Evolutionary conservation across 2,329 filamentous ascomycete species (phyloP).

Genomic region (Calonectria pauciramosa): DNA sequence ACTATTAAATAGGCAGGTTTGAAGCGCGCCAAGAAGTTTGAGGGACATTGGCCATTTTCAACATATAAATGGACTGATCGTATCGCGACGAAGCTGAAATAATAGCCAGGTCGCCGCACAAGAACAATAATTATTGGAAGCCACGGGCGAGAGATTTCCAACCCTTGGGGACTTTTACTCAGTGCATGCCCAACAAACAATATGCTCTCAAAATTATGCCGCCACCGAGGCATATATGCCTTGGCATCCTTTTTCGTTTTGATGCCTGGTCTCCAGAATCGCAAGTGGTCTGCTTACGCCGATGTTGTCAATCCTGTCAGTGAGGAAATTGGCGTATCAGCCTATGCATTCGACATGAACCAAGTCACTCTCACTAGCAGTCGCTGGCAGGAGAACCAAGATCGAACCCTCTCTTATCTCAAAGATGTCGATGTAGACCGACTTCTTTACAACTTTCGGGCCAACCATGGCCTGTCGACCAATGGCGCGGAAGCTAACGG

Average conservation of each 20-base stretch:
- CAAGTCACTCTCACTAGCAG: conserved; percentile 25
- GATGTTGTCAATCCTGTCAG: not conserved
- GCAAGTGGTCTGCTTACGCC: not conserved
- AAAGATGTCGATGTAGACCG: conserved; percentile 60
- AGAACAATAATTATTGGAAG: not conserved
- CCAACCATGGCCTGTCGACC: conserved; percentile 61
- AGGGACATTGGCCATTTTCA: not conserved
- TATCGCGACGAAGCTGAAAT: not conserved
- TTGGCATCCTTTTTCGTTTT: not conserved
- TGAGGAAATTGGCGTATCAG: conserved; percentile 19
- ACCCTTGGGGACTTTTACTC: too few species aligned
- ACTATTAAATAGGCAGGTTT: not conserved
- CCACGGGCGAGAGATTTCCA: not conserved
- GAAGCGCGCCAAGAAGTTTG: not conserved
- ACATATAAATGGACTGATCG: not conserved
- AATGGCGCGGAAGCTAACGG: conserved; percentile 60
- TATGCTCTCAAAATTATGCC: conserved; percentile 1
- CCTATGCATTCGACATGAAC: conserved; percentile 27
- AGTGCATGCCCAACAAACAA: not conserved
- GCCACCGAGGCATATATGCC: not conserved
- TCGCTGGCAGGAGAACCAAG: conserved; percentile 54
- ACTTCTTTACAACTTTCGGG: conserved; percentile 63
- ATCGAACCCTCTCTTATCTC: conserved; percentile 61
- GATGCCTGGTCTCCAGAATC: not conserved
- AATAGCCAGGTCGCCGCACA: not conserved